phyloP scores from a whole-genome alignment of 2,329 filamentous ascomycete species.

The Fusarium penzigii region DNA sequence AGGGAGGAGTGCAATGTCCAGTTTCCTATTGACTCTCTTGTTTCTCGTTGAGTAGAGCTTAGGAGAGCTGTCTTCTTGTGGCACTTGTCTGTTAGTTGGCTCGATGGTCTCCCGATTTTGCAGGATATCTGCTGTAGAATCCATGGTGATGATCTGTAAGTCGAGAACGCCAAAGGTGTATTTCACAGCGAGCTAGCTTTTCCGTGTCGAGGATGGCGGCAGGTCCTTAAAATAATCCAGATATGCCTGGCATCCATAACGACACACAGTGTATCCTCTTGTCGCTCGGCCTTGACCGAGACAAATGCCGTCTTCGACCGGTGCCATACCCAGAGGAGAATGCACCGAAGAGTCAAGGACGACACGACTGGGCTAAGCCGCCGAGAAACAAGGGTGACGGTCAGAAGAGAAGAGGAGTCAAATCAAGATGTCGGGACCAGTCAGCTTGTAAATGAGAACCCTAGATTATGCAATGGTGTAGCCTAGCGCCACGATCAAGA shows the following conservation, averaged over 20 bases:
- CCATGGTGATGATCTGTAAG: background rate
- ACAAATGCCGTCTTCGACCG: background rate
- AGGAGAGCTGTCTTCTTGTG: background rate
- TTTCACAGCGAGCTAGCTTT: background rate
- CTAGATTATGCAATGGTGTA: background rate
- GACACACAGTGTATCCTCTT: background rate
- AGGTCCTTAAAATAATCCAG: background rate
- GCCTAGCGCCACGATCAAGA: background rate
- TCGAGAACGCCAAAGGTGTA: background rate
- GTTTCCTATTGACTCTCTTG: slow-evolving; percentile 34
- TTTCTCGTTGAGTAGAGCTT: background rate
- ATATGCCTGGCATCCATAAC: background rate
- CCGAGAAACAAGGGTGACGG: background rate
- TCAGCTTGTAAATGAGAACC: background rate
- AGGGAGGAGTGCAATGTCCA: slow-evolving; percentile 39
- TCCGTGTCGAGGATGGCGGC: background rate
- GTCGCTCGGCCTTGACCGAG: background rate
- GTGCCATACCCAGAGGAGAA: background rate
- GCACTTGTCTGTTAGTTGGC: background rate
- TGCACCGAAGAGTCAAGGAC: background rate
- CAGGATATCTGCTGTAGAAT: background rate
- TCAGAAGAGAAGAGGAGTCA: background rate
- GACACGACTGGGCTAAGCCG: background rate
- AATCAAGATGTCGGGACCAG: background rate
- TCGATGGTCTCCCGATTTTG: background rate